Percentiles rank a stretch among this genome's conserved stretches.
Conservation (phyloP, 768 basidiomycete species). For the Sporobolomyces pararoseus region DNA sequence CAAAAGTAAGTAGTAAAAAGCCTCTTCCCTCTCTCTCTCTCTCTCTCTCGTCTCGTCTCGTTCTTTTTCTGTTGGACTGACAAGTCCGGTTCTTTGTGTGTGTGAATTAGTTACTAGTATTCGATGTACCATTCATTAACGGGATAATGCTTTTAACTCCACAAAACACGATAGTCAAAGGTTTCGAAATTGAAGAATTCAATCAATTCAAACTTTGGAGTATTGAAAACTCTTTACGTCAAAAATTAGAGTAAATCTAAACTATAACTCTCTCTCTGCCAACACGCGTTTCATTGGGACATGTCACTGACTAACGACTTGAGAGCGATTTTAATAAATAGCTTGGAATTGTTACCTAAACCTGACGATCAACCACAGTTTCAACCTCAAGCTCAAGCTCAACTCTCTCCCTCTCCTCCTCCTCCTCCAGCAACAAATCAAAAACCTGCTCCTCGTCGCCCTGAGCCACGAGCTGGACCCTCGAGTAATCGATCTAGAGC, state of each 20-base stretch:
- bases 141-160: constrained; percentile 29
- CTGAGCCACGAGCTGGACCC: background rate
- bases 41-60: background rate
- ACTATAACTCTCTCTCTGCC: too few relatives aligned
- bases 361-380: background rate
- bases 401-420: background rate
- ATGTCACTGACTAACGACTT: too few relatives aligned
- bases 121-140: constrained; percentile 15
- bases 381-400: background rate
- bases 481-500: background rate
- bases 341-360: background rate
- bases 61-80: too few relatives aligned
- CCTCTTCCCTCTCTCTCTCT: too few relatives aligned
- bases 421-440: background rate
- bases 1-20: constrained; percentile 35
- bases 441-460: too few relatives aligned
- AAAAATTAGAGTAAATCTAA: constrained; percentile 14
- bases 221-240: constrained; percentile 18
- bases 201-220: constrained; percentile 1
- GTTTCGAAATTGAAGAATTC: constrained; percentile 30
- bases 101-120: constrained; percentile 19
- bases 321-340: too few relatives aligned
- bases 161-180: constrained; percentile 29
- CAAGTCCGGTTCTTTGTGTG: background rate
- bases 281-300: too few relatives aligned